Conservation (phyloP, 108 stramenopile species). For the Thalassiosira profunda region DNA sequence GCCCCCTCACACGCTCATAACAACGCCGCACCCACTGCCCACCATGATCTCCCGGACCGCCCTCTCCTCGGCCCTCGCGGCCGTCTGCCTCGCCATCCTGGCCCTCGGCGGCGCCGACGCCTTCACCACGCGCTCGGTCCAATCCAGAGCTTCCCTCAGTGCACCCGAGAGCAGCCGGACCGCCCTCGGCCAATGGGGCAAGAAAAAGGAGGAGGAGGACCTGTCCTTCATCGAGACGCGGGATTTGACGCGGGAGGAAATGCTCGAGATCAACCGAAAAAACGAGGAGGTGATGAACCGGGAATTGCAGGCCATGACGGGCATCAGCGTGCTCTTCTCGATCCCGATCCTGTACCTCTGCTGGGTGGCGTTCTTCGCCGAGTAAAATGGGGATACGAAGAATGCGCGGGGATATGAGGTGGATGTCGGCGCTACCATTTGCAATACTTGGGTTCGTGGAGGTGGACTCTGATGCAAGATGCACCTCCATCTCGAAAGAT, state of each 20-base stretch:
- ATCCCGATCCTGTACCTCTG: slow-evolving; percentile 89
- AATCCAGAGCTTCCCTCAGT: slow-evolving; percentile 11
- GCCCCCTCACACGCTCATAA: no score
- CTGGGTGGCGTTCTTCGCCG: slow-evolving; percentile 91
- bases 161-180: neutral
- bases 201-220: slow-evolving; percentile 76
- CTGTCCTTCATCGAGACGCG: slow-evolving; percentile 74
- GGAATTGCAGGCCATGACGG: slow-evolving; percentile 81
- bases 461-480: no score
- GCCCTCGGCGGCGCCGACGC: slow-evolving; percentile 19
- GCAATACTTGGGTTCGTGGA: no score
- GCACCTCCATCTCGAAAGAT: no score
- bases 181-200: slow-evolving; percentile 44
- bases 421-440: no score
- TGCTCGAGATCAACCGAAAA: slow-evolving; percentile 71
- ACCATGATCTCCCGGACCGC: slow-evolving; percentile 25
- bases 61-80: slow-evolving; percentile 4
- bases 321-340: slow-evolving; percentile 69
- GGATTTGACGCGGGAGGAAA: slow-evolving; percentile 88
- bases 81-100: slow-evolving; percentile 10
- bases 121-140: slow-evolving; percentile 38
- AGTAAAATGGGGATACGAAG: no score
- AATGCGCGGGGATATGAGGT: no score
- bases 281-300: slow-evolving; percentile 87
- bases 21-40: no score